phyloP scores from a whole-genome alignment of 75 land plant genomes.

The Picea sitchensis region DNA sequence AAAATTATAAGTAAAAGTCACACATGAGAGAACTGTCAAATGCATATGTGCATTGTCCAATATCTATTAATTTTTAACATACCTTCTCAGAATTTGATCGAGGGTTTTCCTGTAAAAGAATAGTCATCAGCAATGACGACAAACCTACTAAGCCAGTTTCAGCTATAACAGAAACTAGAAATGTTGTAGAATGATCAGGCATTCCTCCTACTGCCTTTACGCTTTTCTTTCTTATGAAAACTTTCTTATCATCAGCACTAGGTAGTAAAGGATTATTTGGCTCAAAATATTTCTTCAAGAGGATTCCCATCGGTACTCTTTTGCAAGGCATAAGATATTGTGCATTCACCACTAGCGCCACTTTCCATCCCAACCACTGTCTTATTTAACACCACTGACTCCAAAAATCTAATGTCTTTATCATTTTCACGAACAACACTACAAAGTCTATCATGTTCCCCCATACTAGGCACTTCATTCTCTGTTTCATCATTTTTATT shows the following conservation, averaged over 20 bases:
- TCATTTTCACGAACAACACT: no score
- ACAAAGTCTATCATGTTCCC: no score
- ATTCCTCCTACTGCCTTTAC: constrained; percentile 12
- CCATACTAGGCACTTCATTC: no score
- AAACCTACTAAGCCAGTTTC: constrained; percentile 89
- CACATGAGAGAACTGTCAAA: neutral
- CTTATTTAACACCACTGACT: no score
- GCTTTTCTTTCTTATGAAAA: constrained; percentile 8
- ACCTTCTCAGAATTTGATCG: constrained; percentile 82
- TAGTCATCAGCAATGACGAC: constrained; percentile 80
- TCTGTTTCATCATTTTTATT: no score
- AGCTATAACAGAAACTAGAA: constrained; percentile 62
- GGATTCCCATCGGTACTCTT: neutral
- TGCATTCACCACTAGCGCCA: neutral
- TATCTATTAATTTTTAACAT: neutral
- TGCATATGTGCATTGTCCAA: neutral
- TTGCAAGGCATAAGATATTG: neutral
- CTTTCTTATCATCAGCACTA: constrained; percentile 2
- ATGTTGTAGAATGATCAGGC: constrained; percentile 32
- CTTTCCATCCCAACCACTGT: no score
- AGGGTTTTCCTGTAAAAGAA: constrained; percentile 80
- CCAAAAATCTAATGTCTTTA: no score
- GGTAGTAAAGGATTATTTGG: neutral
- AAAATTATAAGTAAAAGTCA: no score
- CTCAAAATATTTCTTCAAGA: constrained; percentile 4